Evolutionary conservation across 192 early-diverging fungal genomes (phyloP), one percentile per base, ranked within the genome.

Genomic region (Spizellomyces sp.): DNA sequence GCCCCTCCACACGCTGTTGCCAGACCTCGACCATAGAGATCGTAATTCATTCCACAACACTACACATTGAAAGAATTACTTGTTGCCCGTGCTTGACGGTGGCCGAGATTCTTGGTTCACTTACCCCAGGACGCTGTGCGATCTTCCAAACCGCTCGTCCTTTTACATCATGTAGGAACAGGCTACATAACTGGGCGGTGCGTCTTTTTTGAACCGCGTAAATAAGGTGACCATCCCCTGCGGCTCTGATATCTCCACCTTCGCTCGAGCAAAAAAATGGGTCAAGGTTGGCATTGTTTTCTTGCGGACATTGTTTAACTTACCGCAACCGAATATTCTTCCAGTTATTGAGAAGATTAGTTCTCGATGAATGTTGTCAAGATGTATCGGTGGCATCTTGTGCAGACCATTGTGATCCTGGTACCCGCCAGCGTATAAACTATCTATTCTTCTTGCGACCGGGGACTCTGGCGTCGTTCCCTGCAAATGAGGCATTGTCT

Each of bases 221-320:
- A 0, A 61, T 17, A 8, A 70, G 58, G 41, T 14, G 12, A 9
- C 68, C 68, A 48, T 59, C 58, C 5, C 36, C 27, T 9, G 58
- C 41, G 9, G 68, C 58, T 8, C 68, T 14, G 7, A 70, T 70
- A 42, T 70, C 68, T 12, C 68, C 68, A n/a, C 68, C 66, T 68
- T 46, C 1, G 2, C 4, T 9, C 5, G 12, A 8, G 56, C 5
- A 36, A 36, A 36, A 3, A 36, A 36, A 36, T 36, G 0, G 27
- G 27, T 36, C 27, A 36, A 36, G 27, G 3, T 36, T 36, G 27
- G 3, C 27, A 36, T 2, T 36, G 27, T 36, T 36, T 36, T 36
- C 27, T 36, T 36, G 27, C 27, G 27, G 27, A 36, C 27, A 36
- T 36, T 36, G 27, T n/a, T 8, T 27, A 14, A 22, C 7, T 5